phyloP scores from a whole-genome alignment of 441 rosid species.

The Arabidopsis lyrata region DNA sequence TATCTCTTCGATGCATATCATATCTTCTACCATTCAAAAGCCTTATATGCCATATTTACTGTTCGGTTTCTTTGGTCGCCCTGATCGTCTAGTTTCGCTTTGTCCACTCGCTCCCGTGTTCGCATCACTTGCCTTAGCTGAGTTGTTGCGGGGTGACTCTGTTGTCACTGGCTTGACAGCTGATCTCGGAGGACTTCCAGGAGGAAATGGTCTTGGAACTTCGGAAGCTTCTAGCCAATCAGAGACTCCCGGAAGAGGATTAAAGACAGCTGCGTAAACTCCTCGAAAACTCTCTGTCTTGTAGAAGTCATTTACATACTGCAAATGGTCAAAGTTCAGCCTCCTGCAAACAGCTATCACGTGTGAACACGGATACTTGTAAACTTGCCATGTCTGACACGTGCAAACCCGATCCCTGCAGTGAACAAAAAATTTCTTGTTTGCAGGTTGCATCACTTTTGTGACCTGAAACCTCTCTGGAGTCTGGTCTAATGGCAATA shows the following conservation, averaged over 20 bases:
- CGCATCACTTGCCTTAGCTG: conserved; percentile 1
- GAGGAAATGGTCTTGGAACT: conserved; percentile 10
- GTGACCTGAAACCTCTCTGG: conserved; percentile 9
- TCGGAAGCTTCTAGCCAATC: background rate
- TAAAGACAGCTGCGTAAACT: conserved; percentile 1
- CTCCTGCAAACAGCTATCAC: background rate
- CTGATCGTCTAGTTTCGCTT: background rate
- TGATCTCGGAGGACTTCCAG: background rate
- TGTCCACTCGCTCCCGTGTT: background rate
- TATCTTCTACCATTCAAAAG: background rate
- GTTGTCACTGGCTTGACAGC: background rate
- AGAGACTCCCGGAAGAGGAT: background rate
- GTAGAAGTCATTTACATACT: conserved; percentile 15
- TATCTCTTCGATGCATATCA: background rate
- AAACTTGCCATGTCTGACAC: conserved; percentile 6
- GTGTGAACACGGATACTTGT: conserved; percentile 16
- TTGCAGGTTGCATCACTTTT: background rate
- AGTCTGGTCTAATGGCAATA: background rate
- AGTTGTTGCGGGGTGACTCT: background rate
- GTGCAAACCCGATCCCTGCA: background rate
- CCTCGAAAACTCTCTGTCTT: conserved; percentile 1
- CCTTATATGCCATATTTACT: background rate
- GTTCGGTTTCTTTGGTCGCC: background rate
- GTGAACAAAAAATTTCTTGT: background rate
- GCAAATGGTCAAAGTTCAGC: background rate